Percentiles rank a stretch among this genome's conserved stretches.
Evolutionary conservation across 2,329 filamentous ascomycete species (phyloP).

Genomic region (Arthrobotrys musiformis): DNA sequence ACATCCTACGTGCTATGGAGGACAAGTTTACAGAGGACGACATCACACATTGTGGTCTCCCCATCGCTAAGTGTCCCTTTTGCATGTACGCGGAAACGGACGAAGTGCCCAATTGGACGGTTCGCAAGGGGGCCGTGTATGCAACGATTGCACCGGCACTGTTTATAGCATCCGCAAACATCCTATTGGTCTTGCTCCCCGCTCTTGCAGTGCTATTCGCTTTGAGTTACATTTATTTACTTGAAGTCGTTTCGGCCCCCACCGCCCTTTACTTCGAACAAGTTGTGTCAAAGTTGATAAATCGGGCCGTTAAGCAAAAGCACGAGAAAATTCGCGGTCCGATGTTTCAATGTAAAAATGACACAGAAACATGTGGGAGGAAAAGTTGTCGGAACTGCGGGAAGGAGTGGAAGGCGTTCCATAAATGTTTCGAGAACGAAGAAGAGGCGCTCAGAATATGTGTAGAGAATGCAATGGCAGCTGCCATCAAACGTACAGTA

Average conservation of each 20-base stretch:
- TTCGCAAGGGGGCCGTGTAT: slow-evolving; percentile 68
- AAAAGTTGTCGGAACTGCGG: slow-evolving; percentile 83
- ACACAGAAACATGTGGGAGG: slow-evolving; percentile 70
- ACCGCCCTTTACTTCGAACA: slow-evolving; percentile 33
- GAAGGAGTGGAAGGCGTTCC: slow-evolving; percentile 86
- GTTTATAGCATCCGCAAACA: slow-evolving; percentile 62
- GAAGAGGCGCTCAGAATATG: slow-evolving; percentile 84
- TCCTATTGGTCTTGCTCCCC: slow-evolving; percentile 25
- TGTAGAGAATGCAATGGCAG: slow-evolving; percentile 91
- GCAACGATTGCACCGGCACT: slow-evolving; percentile 68
- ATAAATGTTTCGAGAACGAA: slow-evolving; percentile 87
- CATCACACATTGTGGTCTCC: slow-evolving; percentile 77
- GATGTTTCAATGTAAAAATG: slow-evolving; percentile 81
- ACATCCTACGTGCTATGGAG: slow-evolving; percentile 79
- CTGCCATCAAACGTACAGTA: slow-evolving; percentile 81
- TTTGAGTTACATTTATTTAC: slow-evolving; percentile 41
- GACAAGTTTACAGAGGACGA: slow-evolving; percentile 80
- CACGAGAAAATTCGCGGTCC: slow-evolving; percentile 75
- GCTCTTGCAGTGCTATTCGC: neutral
- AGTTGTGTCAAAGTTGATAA: slow-evolving; percentile 1
- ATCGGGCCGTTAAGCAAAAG: slow-evolving; percentile 65
- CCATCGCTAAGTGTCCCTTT: slow-evolving; percentile 86
- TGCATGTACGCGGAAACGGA: slow-evolving; percentile 92
- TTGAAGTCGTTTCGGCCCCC: slow-evolving; percentile 27
- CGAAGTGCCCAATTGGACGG: slow-evolving; percentile 72